Conservation (phyloP, 352 stramenopile species). For the Phytophthora pseudosyringae region DNA sequence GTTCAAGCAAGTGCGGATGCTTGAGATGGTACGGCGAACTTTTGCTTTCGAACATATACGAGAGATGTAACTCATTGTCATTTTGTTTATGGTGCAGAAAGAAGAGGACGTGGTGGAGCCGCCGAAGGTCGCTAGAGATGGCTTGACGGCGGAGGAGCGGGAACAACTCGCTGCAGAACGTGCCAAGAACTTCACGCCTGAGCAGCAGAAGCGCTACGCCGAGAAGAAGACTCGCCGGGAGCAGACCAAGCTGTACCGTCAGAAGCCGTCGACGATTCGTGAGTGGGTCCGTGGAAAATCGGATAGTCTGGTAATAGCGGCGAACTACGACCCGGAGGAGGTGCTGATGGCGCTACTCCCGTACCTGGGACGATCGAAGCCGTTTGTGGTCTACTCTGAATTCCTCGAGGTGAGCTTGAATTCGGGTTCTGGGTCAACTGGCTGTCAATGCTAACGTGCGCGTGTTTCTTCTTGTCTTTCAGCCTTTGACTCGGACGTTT, state of each 20-base stretch:
- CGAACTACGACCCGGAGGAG: conserved; percentile 90
- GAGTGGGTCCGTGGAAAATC: conserved; percentile 75
- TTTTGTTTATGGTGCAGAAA: conserved; percentile 27
- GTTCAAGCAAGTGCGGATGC: conserved; percentile 65
- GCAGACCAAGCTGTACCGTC: conserved; percentile 81
- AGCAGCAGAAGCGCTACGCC: conserved; percentile 81
- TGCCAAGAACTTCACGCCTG: conserved; percentile 81
- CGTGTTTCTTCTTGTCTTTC: conserved; percentile 6
- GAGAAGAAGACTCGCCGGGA: conserved; percentile 77
- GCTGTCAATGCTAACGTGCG: conserved; percentile 6
- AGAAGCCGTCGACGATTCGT: conserved; percentile 70
- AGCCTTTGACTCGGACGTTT: conserved; percentile 93
- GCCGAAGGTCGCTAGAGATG: conserved; percentile 55
- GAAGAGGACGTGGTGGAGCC: conserved; percentile 62
- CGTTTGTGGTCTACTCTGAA: conserved; percentile 97
- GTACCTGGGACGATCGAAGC: conserved; percentile 90
- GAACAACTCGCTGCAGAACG: conserved; percentile 73
- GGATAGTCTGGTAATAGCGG: conserved; percentile 91
- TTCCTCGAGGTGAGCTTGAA: conserved; percentile 75
- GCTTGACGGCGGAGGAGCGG: conserved; percentile 65
- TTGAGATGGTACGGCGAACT: conserved; percentile 39
- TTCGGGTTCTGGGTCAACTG: background rate
- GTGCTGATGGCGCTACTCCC: conserved; percentile 90
- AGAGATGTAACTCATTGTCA: background rate
- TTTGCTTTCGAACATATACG: background rate